Evolutionary conservation across 75 land plant species (phyloP), one percentile per base, ranked within the genome.

Genomic region (Isoetes taiwanensis): DNA sequence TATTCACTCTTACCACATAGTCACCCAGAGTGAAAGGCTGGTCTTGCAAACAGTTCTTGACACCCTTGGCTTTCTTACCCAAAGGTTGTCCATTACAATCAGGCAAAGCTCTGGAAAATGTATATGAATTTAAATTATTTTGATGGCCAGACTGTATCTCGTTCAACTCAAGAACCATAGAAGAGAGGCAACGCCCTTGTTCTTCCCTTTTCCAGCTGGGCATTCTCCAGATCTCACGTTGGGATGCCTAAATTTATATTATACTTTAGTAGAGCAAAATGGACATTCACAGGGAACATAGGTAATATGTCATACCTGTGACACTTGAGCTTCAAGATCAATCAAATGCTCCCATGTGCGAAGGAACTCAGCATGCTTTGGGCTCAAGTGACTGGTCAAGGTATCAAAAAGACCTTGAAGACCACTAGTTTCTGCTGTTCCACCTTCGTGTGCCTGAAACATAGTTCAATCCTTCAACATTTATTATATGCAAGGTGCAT

Each of bases 241-340:
- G 77, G 23, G 60, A 54, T 32, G 25, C 46, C 89, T 87, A 62
- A 43, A 76, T 38, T n/a, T 4, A 32, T 40, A 28, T 39, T 2
- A 43, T 12, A 29, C 3, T 21, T 27, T 2, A 43, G 38, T 3
- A 41, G n/a, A n/a, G n/a, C n/a, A n/a, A n/a, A n/a, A 14, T 9
- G 9, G 9, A 9, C 39, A 37, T 37, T 14, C 9, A 9, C 9
- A 37, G 14, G 39, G 9, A 37, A 37, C 39, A 37, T 9, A 14
- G 39, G 39, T 14, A 9, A 9, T 37, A 37, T 24, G 32, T 28
- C 32, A 35, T 48, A 84, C 95, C 71, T 73, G 69, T 14, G 59
- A 28, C 55, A 67, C 72, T 54, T 63, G 77, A 43, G 95, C 84
- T 72, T 88, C 95, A 59, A 88, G 50, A 53, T 88, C 95, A 59